A percentile compares a stretch with the other conserved stretches of the same genome.
Conservation (phyloP, 2,329 filamentous ascomycete genomes). For the Dryadomyces quercus-mongolicae region DNA sequence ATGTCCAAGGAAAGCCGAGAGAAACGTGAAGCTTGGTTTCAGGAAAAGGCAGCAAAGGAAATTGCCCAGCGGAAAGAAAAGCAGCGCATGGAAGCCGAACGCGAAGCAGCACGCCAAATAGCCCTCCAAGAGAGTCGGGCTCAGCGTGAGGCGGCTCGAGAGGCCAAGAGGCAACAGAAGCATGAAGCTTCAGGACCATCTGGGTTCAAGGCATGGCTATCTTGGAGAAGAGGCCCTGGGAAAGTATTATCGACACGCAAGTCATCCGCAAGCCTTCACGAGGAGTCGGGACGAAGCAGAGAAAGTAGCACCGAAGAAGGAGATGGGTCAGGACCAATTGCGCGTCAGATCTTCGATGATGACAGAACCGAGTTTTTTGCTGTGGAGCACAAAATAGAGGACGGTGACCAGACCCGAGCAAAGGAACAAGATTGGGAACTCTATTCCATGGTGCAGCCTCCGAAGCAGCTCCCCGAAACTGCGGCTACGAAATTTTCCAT, state of each 20-base stretch:
- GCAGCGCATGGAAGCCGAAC: not conserved
- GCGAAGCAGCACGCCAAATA: slow-evolving; percentile 1
- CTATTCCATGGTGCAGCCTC: slow-evolving; percentile 6
- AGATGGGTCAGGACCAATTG: not conserved
- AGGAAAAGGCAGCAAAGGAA: slow-evolving; percentile 2
- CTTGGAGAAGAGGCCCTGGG: slow-evolving; percentile 7
- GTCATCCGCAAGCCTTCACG: slow-evolving; percentile 6
- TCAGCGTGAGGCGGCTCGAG: not conserved
- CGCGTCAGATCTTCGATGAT: not conserved
- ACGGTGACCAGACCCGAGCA: not conserved
- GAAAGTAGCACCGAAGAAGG: not conserved
- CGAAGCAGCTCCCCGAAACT: not conserved
- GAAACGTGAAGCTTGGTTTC: slow-evolving; percentile 9
- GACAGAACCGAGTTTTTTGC: not conserved
- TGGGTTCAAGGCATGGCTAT: slow-evolving; percentile 7
- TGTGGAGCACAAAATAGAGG: not conserved
- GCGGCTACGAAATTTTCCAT: not conserved
- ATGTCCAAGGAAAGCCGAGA: slow-evolving; percentile 4
- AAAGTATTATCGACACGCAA: slow-evolving; percentile 4
- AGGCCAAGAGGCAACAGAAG: slow-evolving; percentile 1
- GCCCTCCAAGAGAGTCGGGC: not conserved
- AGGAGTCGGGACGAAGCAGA: not conserved
- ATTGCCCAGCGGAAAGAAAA: not conserved
- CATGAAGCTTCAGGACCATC: not conserved
- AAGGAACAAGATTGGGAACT: slow-evolving; percentile 7